These are phyloP conservation scores for Fusarium lyarnte DNA, from an alignment of 2,329 filamentous ascomycete species.

Conservation along the genomic window DNA sequence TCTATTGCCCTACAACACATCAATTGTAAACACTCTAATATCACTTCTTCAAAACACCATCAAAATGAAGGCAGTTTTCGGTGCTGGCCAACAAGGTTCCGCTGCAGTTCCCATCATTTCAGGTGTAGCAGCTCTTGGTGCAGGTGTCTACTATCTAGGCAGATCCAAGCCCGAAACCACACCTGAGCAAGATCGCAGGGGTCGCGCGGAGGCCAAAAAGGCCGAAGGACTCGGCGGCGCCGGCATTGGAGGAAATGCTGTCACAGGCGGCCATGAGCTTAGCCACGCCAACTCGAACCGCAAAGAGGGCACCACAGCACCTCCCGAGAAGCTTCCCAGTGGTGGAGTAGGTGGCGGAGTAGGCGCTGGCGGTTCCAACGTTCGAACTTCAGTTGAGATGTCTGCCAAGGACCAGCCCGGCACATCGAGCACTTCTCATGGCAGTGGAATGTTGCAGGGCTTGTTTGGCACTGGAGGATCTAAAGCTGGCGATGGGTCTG, in stretches of 20 bases:
- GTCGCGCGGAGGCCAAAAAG: slow-evolving; percentile 44
- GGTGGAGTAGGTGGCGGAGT: slow-evolving; percentile 48
- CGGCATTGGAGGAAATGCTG: slow-evolving; percentile 46
- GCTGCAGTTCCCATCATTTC: slow-evolving; percentile 25
- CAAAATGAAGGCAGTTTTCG: slow-evolving; percentile 31
- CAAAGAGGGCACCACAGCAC: slow-evolving; percentile 36
- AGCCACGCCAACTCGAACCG: slow-evolving; percentile 34
- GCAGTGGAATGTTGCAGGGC: slow-evolving; percentile 28
- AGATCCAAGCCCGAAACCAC: slow-evolving; percentile 19
- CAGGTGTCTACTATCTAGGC: slow-evolving; percentile 36
- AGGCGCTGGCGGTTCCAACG: slow-evolving; percentile 43
- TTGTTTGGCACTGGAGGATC: slow-evolving; percentile 40
- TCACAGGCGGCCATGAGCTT: slow-evolving; percentile 46
- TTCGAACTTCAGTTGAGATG: slow-evolving; percentile 44
- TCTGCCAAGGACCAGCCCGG: slow-evolving; percentile 19
- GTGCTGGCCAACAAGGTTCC: slow-evolving; percentile 32
- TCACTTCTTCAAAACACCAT: neutral
- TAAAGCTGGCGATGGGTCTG: slow-evolving; percentile 8
- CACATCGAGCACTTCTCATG: slow-evolving; percentile 11
- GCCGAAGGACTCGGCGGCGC: slow-evolving; percentile 46
- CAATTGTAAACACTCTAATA: neutral
- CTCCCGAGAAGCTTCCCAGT: slow-evolving; percentile 46
- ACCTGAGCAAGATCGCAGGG: slow-evolving; percentile 26
- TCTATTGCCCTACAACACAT: neutral
- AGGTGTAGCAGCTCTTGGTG: slow-evolving; percentile 38